Conservation (phyloP, 2,329 filamentous ascomycete species). For the Colletotrichum tabaci region DNA sequence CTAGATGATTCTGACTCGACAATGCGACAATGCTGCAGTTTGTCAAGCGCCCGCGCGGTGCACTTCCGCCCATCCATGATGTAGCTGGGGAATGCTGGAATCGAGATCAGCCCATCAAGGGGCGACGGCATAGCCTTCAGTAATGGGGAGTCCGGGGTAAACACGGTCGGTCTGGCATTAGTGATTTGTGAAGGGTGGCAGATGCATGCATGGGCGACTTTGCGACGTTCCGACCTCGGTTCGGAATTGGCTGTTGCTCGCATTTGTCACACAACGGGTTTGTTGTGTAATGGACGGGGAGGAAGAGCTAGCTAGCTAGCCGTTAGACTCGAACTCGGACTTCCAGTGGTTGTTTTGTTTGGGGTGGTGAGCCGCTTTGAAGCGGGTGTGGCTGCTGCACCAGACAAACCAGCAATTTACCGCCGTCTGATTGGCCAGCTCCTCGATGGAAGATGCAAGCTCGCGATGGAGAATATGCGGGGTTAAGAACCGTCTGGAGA, state of each 20-base stretch:
- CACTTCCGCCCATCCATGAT: slow-evolving; percentile 13
- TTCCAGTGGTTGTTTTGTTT: background rate
- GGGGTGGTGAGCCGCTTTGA: slow-evolving; percentile 30
- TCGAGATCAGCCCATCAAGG: background rate
- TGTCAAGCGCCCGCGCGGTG: slow-evolving; percentile 16
- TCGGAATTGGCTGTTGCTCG: background rate
- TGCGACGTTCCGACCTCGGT: background rate
- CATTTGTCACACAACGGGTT: slow-evolving; percentile 24
- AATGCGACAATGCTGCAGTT: slow-evolving; percentile 5
- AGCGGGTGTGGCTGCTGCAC: slow-evolving; percentile 37
- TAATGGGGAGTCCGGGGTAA: slow-evolving; percentile 21
- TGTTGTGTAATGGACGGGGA: background rate
- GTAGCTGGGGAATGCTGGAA: background rate
- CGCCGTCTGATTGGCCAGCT: slow-evolving; percentile 13
- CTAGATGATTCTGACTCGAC: slow-evolving; percentile 26
- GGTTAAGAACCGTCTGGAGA: slow-evolving; percentile 20
- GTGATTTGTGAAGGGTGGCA: too few relatives aligned
- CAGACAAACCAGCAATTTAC: slow-evolving; percentile 1
- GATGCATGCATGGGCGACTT: too few relatives aligned
- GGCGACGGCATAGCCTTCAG: background rate
- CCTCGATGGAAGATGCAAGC: slow-evolving; percentile 20
- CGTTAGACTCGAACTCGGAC: too few relatives aligned
- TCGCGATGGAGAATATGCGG: slow-evolving; percentile 39
- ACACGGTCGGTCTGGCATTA: background rate
- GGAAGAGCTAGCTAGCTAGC: too few relatives aligned